Evolutionary conservation across 305 asterid genomes (phyloP).

Genomic region (Salvia sclarea): DNA sequence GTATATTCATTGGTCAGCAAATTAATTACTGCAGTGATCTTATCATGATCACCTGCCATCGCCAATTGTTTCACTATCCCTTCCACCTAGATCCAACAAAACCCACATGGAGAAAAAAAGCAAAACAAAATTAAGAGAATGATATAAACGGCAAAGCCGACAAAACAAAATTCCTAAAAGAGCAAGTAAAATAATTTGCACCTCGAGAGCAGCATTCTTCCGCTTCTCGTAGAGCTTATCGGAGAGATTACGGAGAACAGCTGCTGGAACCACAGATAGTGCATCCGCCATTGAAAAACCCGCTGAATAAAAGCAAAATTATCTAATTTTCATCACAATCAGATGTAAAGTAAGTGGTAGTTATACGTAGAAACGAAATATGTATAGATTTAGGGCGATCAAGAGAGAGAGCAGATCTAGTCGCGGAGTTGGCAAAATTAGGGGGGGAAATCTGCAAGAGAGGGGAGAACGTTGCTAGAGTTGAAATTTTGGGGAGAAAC

Average conservation of each 20-base stretch:
- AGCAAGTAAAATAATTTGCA: constrained; percentile 30
- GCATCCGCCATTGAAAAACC: constrained; percentile 73
- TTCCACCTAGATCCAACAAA: constrained; percentile 77
- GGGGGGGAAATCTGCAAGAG: constrained; percentile 30
- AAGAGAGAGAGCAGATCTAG: constrained; percentile 47
- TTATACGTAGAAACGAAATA: constrained; percentile 9
- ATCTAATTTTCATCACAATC: constrained; percentile 38
- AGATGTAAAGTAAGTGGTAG: constrained; percentile 31
- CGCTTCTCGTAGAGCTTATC: constrained; percentile 98
- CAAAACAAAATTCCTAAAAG: constrained; percentile 12
- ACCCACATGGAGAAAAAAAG: constrained; percentile 24
- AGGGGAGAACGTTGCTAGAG: constrained; percentile 31
- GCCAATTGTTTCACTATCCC: constrained; percentile 91
- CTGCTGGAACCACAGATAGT: constrained; percentile 72
- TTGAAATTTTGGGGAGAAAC: constrained; percentile 33
- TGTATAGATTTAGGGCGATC: constrained; percentile 22
- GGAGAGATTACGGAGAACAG: constrained; percentile 89
- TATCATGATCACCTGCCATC: constrained; percentile 69
- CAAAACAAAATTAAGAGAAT: constrained; percentile 10
- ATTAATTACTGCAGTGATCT: constrained; percentile 76
- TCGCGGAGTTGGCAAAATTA: constrained; percentile 28
- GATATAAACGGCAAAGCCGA: constrained; percentile 2
- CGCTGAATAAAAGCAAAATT: constrained; percentile 24
- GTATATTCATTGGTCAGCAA: constrained; percentile 77
- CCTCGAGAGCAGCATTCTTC: constrained; percentile 98